Evolutionary conservation across 768 basidiomycete genomes (phyloP).

Genomic region (Coprinopsis marcescibilis): DNA sequence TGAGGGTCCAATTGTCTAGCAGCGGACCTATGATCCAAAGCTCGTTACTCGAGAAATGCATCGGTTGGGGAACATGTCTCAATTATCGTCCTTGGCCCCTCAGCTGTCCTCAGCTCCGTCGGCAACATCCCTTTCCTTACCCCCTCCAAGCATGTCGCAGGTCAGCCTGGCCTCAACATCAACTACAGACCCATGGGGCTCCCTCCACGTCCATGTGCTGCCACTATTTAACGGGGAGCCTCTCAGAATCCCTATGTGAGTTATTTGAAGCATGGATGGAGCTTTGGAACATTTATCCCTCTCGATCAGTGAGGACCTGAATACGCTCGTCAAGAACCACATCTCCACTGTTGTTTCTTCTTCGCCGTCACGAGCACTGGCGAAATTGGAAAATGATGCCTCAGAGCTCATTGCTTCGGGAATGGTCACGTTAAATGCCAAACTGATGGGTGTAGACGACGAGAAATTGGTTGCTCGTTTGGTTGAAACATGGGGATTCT

Average conservation of each 20-base stretch:
- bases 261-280: conserved; percentile 6
- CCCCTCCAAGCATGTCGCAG: conserved; percentile 34
- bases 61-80: conserved; percentile 60
- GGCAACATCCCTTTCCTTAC: conserved; percentile 39
- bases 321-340: conserved; percentile 72
- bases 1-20: too few relatives aligned
- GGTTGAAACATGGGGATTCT: conserved; percentile 89
- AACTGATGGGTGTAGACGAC: conserved; percentile 71
- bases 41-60: conserved; percentile 83
- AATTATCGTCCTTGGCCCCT: conserved; percentile 48
- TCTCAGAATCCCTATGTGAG: conserved; percentile 76
- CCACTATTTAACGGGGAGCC: conserved; percentile 91
- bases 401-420: conserved; percentile 79
- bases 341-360: conserved; percentile 69
- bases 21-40: conserved; percentile 75
- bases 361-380: conserved; percentile 67
- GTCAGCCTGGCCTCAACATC: conserved; percentile 34
- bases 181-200: conserved; percentile 72
- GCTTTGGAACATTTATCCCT: conserved; percentile 4
- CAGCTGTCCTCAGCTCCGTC: conserved; percentile 46
- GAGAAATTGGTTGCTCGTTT: conserved; percentile 70
- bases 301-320: conserved; percentile 72
- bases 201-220: conserved; percentile 80
- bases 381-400: conserved; percentile 71
- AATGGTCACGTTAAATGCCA: conserved; percentile 90